Evolutionary conservation across 164 flowering plant species (phyloP), one percentile per base, ranked within the genome.

Genomic region (Aristolochia californica): DNA sequence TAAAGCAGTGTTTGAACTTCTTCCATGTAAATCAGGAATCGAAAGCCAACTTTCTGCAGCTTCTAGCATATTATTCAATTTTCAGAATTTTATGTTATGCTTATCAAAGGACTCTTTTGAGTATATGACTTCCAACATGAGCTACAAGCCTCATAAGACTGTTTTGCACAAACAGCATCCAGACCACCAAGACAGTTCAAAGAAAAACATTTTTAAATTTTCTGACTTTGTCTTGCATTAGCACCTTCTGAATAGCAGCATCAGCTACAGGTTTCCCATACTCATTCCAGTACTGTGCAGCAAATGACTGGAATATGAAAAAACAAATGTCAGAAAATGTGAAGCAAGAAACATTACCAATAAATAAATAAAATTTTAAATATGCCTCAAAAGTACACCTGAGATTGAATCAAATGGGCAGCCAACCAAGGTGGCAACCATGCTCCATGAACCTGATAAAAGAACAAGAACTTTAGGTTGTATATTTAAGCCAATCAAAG

Each of bases 351-450:
- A 22, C 5, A 1, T 50, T 17, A 22, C 20, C 9, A 17, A 18
- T 16, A 48, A 9, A 22, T 14, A 27, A 53, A 53, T 26, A 2
- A 54, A 4, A 4, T 28, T 2, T 1, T 11, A 17, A 48, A 48
- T 7, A 24, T 44, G 15, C 13, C 13, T 43, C 25, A 40, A 30
- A 24, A 17, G 30, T 40, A 64, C 72, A 91, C 98, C 93, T 89
- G 84, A 61, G 54, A 74, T 30, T 58, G 69, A 55, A 64, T 26
- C 1, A 70, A 61, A 69, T 83, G 87, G 34, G 63, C 64, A 51
- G 82, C 87, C 70, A 93, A 79, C 98, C 98, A 88, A 48, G 83
- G 89, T 57, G 98, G 98, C 67, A 93, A 81, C 97, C 98, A 93
- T 61, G 97, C 84, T 60, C 94, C 83, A 72, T 88, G 94, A 70